phyloP scores from a whole-genome alignment of 1,284 basidiomycete species.

The Takashimella tepidaria region DNA sequence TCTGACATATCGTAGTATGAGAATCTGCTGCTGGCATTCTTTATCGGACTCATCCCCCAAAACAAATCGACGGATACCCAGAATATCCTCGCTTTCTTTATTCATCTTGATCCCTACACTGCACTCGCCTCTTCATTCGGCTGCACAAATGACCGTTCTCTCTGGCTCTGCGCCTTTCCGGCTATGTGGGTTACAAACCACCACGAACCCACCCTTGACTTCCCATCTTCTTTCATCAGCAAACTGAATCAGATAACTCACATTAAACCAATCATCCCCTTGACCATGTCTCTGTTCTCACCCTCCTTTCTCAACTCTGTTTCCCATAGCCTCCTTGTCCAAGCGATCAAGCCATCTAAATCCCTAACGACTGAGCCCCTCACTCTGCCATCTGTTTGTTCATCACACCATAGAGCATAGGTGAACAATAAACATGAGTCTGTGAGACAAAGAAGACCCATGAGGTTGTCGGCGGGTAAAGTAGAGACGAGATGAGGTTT shows the following conservation, averaged over 20 bases:
- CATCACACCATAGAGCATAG: constrained; percentile 52
- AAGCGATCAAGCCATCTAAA: constrained; percentile 29
- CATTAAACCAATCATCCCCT: constrained; percentile 44
- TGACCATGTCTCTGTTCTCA: constrained; percentile 22
- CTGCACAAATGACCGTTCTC: too few relatives aligned
- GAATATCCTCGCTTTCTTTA: neutral
- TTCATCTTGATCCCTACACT: neutral
- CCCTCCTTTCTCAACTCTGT: constrained; percentile 19
- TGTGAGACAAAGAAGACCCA: constrained; percentile 48
- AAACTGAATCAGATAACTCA: constrained; percentile 20
- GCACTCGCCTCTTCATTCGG: neutral
- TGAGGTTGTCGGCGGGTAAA: constrained; percentile 29
- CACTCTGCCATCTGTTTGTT: constrained; percentile 37
- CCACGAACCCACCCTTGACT: too few relatives aligned
- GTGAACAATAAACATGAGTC: constrained; percentile 52
- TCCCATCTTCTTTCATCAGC: neutral
- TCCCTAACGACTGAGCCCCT: constrained; percentile 25
- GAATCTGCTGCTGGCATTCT: too few relatives aligned
- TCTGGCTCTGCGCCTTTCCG: too few relatives aligned
- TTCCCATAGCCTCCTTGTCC: constrained; percentile 34
- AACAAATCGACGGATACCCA: neutral
- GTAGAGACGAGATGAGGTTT: constrained; percentile 18
- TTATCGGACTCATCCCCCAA: too few relatives aligned
- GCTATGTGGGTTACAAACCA: too few relatives aligned
- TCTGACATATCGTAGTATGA: too few relatives aligned